Evolutionary conservation across 108 stramenopile species (phyloP), one percentile per base, ranked within the genome.

Genomic region (Fistulifera solaris): DNA sequence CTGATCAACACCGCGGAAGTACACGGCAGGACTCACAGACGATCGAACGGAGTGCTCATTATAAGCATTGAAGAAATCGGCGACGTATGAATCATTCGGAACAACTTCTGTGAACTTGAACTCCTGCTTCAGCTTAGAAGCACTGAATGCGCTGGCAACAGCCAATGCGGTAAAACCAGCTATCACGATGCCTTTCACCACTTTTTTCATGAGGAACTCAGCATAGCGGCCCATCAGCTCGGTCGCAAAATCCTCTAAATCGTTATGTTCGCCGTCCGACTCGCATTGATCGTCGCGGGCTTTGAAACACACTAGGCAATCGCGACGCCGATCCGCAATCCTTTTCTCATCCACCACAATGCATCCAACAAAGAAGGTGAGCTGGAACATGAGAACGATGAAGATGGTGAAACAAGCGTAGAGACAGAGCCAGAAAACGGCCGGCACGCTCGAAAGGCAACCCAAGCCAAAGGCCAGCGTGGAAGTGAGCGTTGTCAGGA

Each of bases 241-340:
- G 31, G 6, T 35, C 3, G 31, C 31, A 35, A 35, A 6, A 8
- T 35, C 31, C 8, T 35, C 8, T 35, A 6, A 6, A 3, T 35
- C 31, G 31, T 35, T 35, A 3, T 35, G 31, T 6, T 35, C 31
- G 6, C 8, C 31, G 31, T 3, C 31, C 31, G 31, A 35, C 3
- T 35, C 31, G 31, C 31, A 8, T 35, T 3, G 31, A 35, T 35
- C 6, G 6, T 35, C 31, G 8, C 31, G 41, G 11, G 24, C 66
- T 12, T 40, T 48, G 31, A 71, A 27, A 42, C 70, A 71, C 18
- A 51, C 23, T 22, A 35, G 65, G 27, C 70, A 71, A 52, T 65
- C 70, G 3, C 62, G 56, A 4, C 63, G 49, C 0, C 47, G 52
- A 17, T 45, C 56, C 26, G 28, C 15, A 13, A 63, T 28, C 7